Percentiles rank a stretch among this genome's conserved stretches.
Evolutionary conservation across 495 filamentous ascomycete species (phyloP).

Genomic region (Viridothelium virens): DNA sequence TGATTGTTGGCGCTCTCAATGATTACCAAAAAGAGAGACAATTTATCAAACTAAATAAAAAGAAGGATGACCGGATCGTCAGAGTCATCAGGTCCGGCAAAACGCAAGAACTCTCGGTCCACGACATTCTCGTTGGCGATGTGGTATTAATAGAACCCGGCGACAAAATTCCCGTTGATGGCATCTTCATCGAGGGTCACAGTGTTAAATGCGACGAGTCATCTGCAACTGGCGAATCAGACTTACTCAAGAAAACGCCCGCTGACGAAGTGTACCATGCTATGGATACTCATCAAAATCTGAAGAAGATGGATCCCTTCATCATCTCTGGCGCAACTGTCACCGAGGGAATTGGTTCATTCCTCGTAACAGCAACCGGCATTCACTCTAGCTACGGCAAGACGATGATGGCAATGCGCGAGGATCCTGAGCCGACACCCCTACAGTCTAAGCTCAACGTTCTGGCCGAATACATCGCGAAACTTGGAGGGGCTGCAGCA

Average conservation of each 20-base stretch:
- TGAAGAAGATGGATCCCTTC: slow-evolving; percentile 87
- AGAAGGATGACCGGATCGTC: slow-evolving; percentile 50
- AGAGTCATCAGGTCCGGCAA: slow-evolving; percentile 72
- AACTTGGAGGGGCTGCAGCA: slow-evolving; percentile 78
- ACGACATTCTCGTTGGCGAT: slow-evolving; percentile 77
- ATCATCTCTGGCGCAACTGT: slow-evolving; percentile 90
- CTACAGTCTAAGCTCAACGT: slow-evolving; percentile 86
- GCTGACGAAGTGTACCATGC: slow-evolving; percentile 72
- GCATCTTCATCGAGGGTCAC: slow-evolving; percentile 38
- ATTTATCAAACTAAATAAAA: slow-evolving; percentile 42
- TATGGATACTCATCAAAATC: slow-evolving; percentile 64
- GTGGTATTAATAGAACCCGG: slow-evolving; percentile 79
- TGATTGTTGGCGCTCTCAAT: slow-evolving; percentile 39
- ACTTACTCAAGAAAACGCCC: slow-evolving; percentile 56
- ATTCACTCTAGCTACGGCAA: slow-evolving; percentile 85
- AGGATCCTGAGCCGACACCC: slow-evolving; percentile 88
- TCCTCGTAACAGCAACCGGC: slow-evolving; percentile 79
- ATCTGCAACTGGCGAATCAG: slow-evolving; percentile 61
- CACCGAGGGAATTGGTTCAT: slow-evolving; percentile 82
- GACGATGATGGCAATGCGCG: slow-evolving; percentile 86
- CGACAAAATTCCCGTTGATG: slow-evolving; percentile 56
- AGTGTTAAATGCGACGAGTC: slow-evolving; percentile 61
- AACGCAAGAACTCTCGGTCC: slow-evolving; percentile 66
- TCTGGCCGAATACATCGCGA: slow-evolving; percentile 88
- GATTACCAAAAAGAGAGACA: slow-evolving; percentile 43